Evolutionary conservation across 495 filamentous ascomycete species (phyloP).

Genomic region (Aspergillus sclerotiicarbonarius): DNA sequence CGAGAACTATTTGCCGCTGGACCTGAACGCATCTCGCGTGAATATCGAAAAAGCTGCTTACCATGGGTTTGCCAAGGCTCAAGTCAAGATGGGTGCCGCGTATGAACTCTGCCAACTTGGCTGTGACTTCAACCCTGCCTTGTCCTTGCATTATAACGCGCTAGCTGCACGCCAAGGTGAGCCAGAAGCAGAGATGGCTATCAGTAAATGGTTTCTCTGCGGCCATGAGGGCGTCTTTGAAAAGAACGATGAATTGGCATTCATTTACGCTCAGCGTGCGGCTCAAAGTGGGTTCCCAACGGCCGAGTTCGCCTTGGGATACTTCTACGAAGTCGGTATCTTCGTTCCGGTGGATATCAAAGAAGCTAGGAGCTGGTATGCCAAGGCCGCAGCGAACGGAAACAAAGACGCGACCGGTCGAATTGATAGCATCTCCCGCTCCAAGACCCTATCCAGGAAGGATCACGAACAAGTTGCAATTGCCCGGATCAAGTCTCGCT

Average conservation of each 20-base stretch:
- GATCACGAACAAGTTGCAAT: constrained; percentile 94
- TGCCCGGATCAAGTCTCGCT: constrained; percentile 84
- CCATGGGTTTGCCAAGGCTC: constrained; percentile 93
- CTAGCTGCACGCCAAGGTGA: constrained; percentile 87
- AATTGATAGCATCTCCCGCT: constrained; percentile 80
- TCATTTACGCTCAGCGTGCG: constrained; percentile 83
- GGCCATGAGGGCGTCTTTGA: constrained; percentile 87
- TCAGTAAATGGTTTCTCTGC: constrained; percentile 98
- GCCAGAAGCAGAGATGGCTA: constrained; percentile 89
- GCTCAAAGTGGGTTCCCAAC: constrained; percentile 78
- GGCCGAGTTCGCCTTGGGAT: constrained; percentile 95
- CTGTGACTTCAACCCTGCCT: constrained; percentile 89
- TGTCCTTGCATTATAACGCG: constrained; percentile 94
- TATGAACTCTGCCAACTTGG: constrained; percentile 92
- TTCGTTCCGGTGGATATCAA: constrained; percentile 75
- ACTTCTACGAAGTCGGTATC: constrained; percentile 96
- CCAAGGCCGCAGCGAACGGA: constrained; percentile 82
- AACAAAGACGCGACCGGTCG: constrained; percentile 84
- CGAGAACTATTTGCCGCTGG: constrained; percentile 66
- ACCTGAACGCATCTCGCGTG: constrained; percentile 70
- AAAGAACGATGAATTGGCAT: constrained; percentile 94
- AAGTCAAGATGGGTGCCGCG: constrained; percentile 94
- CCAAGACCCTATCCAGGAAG: constrained; percentile 80
- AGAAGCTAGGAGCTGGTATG: constrained; percentile 87
- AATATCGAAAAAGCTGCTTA: constrained; percentile 98